A percentile compares a stretch with the other conserved stretches of the same genome.
Conservation (phyloP, 78 protist genomes). For the Guillardia theta region DNA sequence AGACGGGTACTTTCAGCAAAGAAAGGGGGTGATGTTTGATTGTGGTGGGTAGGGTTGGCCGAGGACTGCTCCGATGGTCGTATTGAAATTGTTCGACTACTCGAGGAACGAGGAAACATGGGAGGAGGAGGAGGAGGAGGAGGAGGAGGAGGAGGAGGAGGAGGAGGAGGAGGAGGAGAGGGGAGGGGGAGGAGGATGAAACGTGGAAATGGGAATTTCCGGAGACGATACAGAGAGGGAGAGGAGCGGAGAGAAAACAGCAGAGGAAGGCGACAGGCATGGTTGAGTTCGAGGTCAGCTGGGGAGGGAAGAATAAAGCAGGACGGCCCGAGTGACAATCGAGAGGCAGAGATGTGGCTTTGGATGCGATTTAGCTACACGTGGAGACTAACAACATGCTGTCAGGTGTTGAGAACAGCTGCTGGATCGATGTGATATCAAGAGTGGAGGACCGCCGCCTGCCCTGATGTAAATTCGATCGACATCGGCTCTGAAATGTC, state of each 20-base stretch:
- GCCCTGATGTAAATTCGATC: too few relatives aligned
- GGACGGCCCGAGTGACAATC: background rate
- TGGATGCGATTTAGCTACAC: background rate
- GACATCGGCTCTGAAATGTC: too few relatives aligned
- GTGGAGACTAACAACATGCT: background rate
- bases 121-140: background rate
- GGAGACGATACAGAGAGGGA: background rate
- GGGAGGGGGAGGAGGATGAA: background rate
- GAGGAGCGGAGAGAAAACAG: background rate
- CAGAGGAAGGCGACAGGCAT: background rate
- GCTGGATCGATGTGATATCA: background rate
- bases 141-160: background rate
- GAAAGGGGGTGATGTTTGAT: too few relatives aligned
- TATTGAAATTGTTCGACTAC: too few relatives aligned
- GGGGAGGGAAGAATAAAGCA: background rate
- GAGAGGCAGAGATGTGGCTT: background rate
- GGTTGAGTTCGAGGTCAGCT: background rate
- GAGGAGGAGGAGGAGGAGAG: background rate
- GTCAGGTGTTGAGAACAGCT: background rate
- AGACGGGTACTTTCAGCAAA: too few relatives aligned
- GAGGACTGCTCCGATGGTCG: too few relatives aligned
- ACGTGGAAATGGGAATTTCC: background rate
- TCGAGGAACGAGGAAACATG: background rate
- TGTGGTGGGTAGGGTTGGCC: too few relatives aligned
- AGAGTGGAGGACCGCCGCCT: background rate